phyloP scores from a whole-genome alignment of 2,329 filamentous ascomycete genomes.

The Talaromyces atroroseus region DNA sequence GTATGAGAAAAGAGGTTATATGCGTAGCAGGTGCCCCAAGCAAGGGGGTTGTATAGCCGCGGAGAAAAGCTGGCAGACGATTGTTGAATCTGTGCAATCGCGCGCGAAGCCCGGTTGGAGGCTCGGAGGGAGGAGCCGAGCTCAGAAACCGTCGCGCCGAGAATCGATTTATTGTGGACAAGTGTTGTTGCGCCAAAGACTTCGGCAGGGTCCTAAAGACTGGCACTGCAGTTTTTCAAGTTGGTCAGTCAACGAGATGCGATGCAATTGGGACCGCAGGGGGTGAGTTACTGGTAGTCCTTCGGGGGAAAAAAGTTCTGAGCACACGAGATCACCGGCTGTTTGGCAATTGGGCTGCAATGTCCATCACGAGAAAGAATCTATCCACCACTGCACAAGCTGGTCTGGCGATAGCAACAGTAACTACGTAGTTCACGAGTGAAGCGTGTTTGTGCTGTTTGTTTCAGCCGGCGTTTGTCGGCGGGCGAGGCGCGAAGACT shows the following conservation, averaged over 20 bases:
- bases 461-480: not conserved
- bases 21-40: conserved; percentile 74
- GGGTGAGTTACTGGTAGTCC: not conserved
- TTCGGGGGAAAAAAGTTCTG: not conserved
- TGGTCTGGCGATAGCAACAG: not conserved
- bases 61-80: conserved; percentile 61
- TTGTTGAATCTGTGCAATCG: conserved; percentile 33
- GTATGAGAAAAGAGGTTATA: conserved; percentile 75
- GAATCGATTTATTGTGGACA: conserved; percentile 8
- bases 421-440: no score
- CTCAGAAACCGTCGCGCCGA: conserved; percentile 3
- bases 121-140: conserved; percentile 12
- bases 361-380: not conserved
- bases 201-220: not conserved
- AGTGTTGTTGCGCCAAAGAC: not conserved
- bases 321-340: not conserved
- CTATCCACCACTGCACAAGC: not conserved
- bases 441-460: conserved; percentile 3
- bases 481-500: not conserved
- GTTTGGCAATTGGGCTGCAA: not conserved
- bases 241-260: not conserved
- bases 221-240: not conserved
- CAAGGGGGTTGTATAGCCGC: conserved; percentile 63
- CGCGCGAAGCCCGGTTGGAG: conserved; percentile 20
- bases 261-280: not conserved